Conservation (phyloP, 78 protist genomes). For the Dictyostelium intermedium region DNA sequence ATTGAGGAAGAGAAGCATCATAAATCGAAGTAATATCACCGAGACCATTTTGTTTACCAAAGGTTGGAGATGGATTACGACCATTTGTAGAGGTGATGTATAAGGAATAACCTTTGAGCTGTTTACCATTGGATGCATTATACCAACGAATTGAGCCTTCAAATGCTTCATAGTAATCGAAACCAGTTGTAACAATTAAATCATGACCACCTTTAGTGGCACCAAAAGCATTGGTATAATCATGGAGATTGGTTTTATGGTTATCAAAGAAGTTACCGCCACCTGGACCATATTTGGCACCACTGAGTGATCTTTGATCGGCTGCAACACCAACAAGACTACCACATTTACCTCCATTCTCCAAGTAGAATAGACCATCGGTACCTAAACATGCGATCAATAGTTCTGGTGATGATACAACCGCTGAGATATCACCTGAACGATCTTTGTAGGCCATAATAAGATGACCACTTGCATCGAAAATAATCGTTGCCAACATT, state of each 20-base stretch:
- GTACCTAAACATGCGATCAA: constrained; percentile 22
- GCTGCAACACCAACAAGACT: neutral
- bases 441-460: constrained; percentile 36
- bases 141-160: constrained; percentile 68
- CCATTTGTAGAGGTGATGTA: neutral
- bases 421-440: constrained; percentile 38
- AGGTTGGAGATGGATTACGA: neutral
- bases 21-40: constrained; percentile 53
- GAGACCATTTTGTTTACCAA: constrained; percentile 50
- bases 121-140: constrained; percentile 45
- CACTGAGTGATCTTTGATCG: constrained; percentile 19
- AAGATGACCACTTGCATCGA: constrained; percentile 23
- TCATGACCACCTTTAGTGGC: constrained; percentile 28
- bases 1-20: neutral
- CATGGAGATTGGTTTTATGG: neutral
- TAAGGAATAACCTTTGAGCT: constrained; percentile 14
- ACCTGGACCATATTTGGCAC: constrained; percentile 4
- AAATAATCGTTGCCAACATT: constrained; percentile 11
- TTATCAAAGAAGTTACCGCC: constrained; percentile 33
- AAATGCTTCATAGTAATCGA: constrained; percentile 2
- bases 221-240: constrained; percentile 36
- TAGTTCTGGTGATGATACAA: constrained; percentile 26
- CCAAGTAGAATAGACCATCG: constrained; percentile 21
- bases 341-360: constrained; percentile 44
- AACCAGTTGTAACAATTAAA: constrained; percentile 41